These are phyloP conservation scores for Gynochthodes officinalis DNA, from an alignment of 257 asterid species.

Conservation along the genomic window DNA sequence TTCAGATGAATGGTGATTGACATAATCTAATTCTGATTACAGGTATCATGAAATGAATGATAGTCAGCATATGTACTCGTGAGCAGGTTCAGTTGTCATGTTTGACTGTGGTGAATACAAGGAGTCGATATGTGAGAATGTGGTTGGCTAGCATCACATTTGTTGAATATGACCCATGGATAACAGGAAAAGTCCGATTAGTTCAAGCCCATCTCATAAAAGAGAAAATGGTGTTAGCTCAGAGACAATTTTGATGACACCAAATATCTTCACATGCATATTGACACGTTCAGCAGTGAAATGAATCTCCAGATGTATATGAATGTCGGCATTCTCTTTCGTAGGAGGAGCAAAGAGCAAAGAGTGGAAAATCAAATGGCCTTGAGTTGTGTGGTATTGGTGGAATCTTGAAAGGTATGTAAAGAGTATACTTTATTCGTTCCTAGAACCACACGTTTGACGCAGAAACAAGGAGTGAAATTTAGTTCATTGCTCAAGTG, in stretches of 20 bases:
- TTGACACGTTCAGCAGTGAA: conserved; percentile 25
- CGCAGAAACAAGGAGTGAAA: background rate
- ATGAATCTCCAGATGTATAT: conserved; percentile 7
- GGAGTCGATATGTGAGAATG: background rate
- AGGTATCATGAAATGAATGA: background rate
- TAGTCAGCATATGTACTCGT: background rate
- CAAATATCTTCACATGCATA: conserved; percentile 33
- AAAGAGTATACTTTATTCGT: background rate
- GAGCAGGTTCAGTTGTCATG: too few species aligned
- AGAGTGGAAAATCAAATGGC: background rate
- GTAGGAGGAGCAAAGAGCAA: background rate
- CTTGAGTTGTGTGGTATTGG: background rate
- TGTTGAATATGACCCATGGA: conserved; percentile 23
- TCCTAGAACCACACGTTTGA: conserved; percentile 7
- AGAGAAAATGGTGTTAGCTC: conserved; percentile 34
- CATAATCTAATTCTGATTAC: background rate
- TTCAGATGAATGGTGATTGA: background rate
- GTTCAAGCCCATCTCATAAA: conserved; percentile 21
- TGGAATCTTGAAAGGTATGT: conserved; percentile 2
- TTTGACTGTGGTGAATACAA: background rate
- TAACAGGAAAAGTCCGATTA: background rate
- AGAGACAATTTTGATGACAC: conserved; percentile 34
- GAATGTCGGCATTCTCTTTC: conserved; percentile 12
- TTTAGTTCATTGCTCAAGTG: background rate
- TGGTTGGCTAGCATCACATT: conserved; percentile 9